These are phyloP conservation scores for Chernovozyma sophiae-reginae DNA, from an alignment of 1,139 yeast species.

Conservation along the genomic window DNA sequence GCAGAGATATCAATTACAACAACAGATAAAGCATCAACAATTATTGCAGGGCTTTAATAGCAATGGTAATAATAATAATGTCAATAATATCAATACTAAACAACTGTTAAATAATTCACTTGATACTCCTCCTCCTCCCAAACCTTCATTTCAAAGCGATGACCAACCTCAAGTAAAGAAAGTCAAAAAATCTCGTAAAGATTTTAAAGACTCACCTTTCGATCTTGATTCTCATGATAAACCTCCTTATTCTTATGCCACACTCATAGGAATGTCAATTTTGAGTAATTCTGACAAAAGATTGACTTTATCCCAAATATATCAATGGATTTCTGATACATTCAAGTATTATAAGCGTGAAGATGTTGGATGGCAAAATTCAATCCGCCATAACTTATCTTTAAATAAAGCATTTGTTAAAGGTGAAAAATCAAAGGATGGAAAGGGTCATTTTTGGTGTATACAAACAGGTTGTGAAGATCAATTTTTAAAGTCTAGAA, in stretches of 20 bases:
- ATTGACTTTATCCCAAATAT: slow-evolving; percentile 85
- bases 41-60: background rate
- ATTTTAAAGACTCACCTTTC: slow-evolving; percentile 26
- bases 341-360: slow-evolving; percentile 79
- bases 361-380: slow-evolving; percentile 94
- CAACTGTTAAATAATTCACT: slow-evolving; percentile 6
- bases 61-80: slow-evolving; percentile 3
- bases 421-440: slow-evolving; percentile 89
- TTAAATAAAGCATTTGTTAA: slow-evolving; percentile 85
- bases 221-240: slow-evolving; percentile 50
- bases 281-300: slow-evolving; percentile 75
- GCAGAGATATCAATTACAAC: slow-evolving; percentile 6
- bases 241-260: slow-evolving; percentile 94
- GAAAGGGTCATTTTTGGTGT: slow-evolving; percentile 97
- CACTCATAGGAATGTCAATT: slow-evolving; percentile 90
- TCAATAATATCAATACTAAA: too few species aligned
- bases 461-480: slow-evolving; percentile 79
- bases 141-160: slow-evolving; percentile 13
- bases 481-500: slow-evolving; percentile 68
- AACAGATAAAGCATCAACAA: background rate
- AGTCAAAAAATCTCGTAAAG: slow-evolving; percentile 24
- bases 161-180: slow-evolving; percentile 15
- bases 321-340: slow-evolving; percentile 87
- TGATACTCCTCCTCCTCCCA: slow-evolving; percentile 10
- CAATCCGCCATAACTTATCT: slow-evolving; percentile 81